Evolutionary conservation across 2,329 filamentous ascomycete species (phyloP).

Genomic region (Phialophora tarda): DNA sequence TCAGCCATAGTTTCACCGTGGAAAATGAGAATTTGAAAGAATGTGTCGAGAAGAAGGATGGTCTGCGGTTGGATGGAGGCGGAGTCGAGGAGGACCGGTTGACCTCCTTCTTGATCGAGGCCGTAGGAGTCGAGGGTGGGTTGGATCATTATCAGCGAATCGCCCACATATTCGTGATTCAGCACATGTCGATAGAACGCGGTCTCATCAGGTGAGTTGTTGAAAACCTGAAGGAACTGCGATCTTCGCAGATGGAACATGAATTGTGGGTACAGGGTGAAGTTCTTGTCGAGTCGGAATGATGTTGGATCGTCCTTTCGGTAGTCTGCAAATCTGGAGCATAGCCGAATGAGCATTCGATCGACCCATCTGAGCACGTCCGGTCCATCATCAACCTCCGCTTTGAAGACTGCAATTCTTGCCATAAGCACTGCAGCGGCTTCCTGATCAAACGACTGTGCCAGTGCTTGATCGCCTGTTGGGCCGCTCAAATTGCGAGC

Average conservation of each 20-base stretch:
- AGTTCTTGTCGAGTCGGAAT: slow-evolving; percentile 97
- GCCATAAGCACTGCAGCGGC: slow-evolving; percentile 98
- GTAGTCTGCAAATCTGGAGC: slow-evolving; percentile 96
- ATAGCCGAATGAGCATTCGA: slow-evolving; percentile 95
- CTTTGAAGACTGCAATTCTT: slow-evolving; percentile 98
- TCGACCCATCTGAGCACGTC: slow-evolving; percentile 98
- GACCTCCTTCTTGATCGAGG: slow-evolving; percentile 89
- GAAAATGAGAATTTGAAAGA: slow-evolving; percentile 99
- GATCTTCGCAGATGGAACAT: slow-evolving; percentile 99
- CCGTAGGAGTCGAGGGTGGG: slow-evolving; percentile 97
- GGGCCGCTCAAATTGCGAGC: slow-evolving; percentile 90
- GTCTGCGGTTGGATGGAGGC: slow-evolving; percentile 95
- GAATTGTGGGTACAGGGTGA: slow-evolving; percentile 97
- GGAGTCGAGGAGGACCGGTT: slow-evolving; percentile 93
- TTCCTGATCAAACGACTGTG: slow-evolving; percentile 97
- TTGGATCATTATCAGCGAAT: slow-evolving; percentile 98
- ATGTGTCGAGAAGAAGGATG: slow-evolving; percentile 92
- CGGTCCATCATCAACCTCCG: slow-evolving; percentile 97
- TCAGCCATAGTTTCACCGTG: slow-evolving; percentile 97
- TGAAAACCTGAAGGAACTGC: slow-evolving; percentile 98
- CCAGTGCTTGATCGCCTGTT: slow-evolving; percentile 90
- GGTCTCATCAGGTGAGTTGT: slow-evolving; percentile 98
- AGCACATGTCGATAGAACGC: slow-evolving; percentile 98
- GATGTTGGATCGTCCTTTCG: slow-evolving; percentile 97
- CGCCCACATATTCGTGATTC: slow-evolving; percentile 95